Evolutionary conservation across 495 filamentous ascomycete genomes (phyloP), one percentile per base, ranked within the genome.

Genomic region (Rhypophila decipiens): DNA sequence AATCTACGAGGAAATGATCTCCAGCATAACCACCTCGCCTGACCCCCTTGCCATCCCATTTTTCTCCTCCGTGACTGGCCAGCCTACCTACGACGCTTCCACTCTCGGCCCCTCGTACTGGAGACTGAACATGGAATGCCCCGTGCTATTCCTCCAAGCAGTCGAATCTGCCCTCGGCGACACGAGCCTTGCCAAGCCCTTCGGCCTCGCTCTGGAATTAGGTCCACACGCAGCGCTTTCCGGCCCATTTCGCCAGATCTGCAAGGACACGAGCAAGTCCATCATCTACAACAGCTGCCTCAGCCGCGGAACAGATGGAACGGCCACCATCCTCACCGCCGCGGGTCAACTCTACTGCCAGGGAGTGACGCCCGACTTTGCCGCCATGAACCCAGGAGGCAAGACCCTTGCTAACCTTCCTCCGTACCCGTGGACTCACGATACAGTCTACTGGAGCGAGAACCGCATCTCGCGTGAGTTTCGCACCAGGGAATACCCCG

Each of bases 141-240:
- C 24, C 37, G 23, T 39, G 33, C 19, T 47, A 61, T 34, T 46
- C 54, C 12, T 17, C 36, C 10, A 13, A 18, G 38, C 51, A 13
- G 53, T 67, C 24, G 13, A 41, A n/a, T 12, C 5, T 7, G 12
- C n/a, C 20, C 31, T 44, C n/a, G 27, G 76, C 2, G 53, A 77
- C 17, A 76, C 78, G 40, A 58, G 76, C 21, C 75, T 77, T 1
- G 73, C 79, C 40, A 77, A 81, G 47, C 24, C 29, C 15, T 7
- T 24, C 24, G 49, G 9, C 2, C 39, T 46, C 19, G 13, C 45
- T 54, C 15, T 84, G 11, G 80, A 84, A 44, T 58, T 83, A 23
- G 82, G 82, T 0, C 74, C 82, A 19, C 82, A 85, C 50, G 52
- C 63, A 4, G 72, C 79, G 1, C 57, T 86, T 0, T 59, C 68